phyloP scores from a whole-genome alignment of 305 asterid species.

The Petunia hybrid region DNA sequence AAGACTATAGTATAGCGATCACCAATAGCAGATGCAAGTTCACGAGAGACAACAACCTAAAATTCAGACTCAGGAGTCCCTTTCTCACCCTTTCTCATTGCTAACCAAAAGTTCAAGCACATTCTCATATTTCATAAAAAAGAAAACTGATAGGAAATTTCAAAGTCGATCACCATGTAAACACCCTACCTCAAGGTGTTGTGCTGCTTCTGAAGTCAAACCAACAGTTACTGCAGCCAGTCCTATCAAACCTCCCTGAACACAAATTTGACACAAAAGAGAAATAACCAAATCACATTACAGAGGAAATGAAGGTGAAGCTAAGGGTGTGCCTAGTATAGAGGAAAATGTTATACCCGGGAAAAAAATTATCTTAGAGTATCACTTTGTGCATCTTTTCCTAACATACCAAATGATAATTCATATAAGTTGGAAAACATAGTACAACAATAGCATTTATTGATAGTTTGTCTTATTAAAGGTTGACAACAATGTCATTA shows the following conservation, averaged over 20 bases:
- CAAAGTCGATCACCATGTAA: constrained; percentile 6
- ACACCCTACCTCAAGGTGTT: constrained; percentile 85
- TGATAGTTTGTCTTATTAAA: neutral
- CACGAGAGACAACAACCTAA: constrained; percentile 1
- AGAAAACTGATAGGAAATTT: neutral
- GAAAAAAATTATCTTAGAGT: neutral
- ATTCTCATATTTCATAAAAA: neutral
- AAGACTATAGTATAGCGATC: neutral
- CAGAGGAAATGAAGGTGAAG: neutral
- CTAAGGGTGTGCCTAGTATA: neutral
- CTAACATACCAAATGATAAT: neutral
- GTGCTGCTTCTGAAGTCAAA: constrained; percentile 90
- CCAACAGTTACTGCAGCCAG: constrained; percentile 98
- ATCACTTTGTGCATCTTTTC: too few species aligned
- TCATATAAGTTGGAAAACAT: neutral
- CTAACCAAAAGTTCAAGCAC: neutral
- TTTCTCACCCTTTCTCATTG: constrained; percentile 21
- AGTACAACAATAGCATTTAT: constrained; percentile 5
- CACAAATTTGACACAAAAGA: constrained; percentile 28
- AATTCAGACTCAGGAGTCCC: neutral
- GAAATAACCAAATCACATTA: constrained; percentile 27
- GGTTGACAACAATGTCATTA: neutral
- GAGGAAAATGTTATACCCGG: neutral
- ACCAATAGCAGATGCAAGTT: neutral
- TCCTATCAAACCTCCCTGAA: constrained; percentile 96